Base-by-base conservation (phyloP, 495 filamentous ascomycete species). In the Penicillium diatomitis region DNA sequence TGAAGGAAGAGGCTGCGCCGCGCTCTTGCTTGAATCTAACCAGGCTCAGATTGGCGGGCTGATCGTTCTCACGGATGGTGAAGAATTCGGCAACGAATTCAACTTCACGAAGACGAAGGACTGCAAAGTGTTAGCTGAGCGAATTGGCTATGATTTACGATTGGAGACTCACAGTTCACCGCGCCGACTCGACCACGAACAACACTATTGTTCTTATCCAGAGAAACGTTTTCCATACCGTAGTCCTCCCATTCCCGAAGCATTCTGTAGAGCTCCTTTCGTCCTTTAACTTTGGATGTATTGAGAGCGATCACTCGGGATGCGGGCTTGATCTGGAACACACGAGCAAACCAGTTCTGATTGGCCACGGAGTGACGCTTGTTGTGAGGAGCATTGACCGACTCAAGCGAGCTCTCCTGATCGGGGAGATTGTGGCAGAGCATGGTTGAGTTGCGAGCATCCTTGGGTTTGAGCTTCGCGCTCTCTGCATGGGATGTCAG, bases 301-400 rank as follows among this genome's bases (percentile, higher is more conserved):
- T 76, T 75, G 55, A 97, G 84, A 60, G 88, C 89, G 8, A 96
- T 60, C 6, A 83, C 74, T 45, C 78, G 77, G 30, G 70, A 80
- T 0, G 84, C 84, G 0, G 92, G 91, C 58, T 92, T 95, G 63
- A 96, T 84, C 41, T 88, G 81, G 67, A 98, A 85, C 20, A 97
- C 79, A 10, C 86, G 84, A 33, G 85, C 81, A 42, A 98, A 75
- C 89, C 90, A 96, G 49, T 85, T 92, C 50, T 84, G 75, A 49
- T 68, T 70, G 36, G 47, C 51, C 34, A 46, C 35, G 30, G 44
- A 61, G 35, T 48, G 60, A 11, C 44, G 60, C 34, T 56, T 61
- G 36, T 42, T 48, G n/a, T 36, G 33, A 11, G 41, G 44, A 6
- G 51, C 44, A 28, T 55, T 63, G 4, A 56, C 42, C 0, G 51